These are phyloP conservation scores for Vigna hirtella DNA, from an alignment of 306 rosid species.

Conservation along the genomic window DNA sequence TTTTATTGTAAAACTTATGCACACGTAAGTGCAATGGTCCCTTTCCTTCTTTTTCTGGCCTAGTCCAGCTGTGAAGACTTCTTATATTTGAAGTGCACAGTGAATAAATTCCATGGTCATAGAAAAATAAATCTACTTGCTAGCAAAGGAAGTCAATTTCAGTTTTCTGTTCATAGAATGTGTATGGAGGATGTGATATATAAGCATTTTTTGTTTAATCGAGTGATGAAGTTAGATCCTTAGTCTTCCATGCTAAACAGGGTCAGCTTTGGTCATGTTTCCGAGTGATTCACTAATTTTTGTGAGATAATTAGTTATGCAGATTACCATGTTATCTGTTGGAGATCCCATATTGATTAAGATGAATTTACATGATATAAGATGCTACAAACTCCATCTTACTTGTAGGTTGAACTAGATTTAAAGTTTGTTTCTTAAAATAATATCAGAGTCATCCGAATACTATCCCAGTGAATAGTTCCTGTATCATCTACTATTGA, in stretches of 20 bases:
- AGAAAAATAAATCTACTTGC: conserved; percentile 2
- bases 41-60: background rate
- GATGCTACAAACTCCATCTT: too few relatives aligned
- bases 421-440: too few relatives aligned
- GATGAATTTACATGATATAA: too few relatives aligned
- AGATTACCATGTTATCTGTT: background rate
- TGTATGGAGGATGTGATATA: conserved; percentile 12
- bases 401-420: too few relatives aligned
- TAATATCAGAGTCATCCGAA: too few relatives aligned
- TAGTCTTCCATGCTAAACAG: conserved; percentile 3
- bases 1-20: too few relatives aligned
- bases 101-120: conserved; percentile 3
- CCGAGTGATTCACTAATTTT: background rate
- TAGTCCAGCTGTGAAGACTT: background rate
- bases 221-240: background rate
- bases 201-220: background rate
- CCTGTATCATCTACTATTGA: too few relatives aligned
- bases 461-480: too few relatives aligned
- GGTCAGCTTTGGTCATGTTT: background rate
- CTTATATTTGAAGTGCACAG: background rate
- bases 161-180: background rate
- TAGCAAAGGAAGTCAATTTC: conserved; percentile 17
- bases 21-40: background rate
- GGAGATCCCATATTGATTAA: too few relatives aligned
- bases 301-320: background rate